Percentiles rank a stretch among this genome's conserved stretches.
These are phyloP conservation scores for Posidonia oceanica DNA, from an alignment of 116 monocot genomes.

Conservation along the genomic window DNA sequence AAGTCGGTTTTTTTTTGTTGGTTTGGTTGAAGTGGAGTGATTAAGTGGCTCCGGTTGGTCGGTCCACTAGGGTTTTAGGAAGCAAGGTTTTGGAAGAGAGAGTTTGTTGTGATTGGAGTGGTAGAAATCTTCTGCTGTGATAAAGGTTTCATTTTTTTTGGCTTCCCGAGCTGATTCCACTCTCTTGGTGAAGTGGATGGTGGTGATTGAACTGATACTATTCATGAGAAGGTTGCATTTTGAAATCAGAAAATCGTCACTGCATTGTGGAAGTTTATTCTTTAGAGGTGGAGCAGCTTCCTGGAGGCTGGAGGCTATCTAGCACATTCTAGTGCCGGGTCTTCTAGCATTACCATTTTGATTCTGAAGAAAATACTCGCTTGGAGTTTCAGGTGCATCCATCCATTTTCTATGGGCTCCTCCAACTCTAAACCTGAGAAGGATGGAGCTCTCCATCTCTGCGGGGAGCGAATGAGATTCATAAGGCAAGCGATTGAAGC, in stretches of 20 bases:
- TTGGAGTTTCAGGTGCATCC: background rate
- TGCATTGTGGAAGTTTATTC: background rate
- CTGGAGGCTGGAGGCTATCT: background rate
- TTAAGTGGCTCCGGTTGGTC: background rate
- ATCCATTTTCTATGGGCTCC: conserved; percentile 33
- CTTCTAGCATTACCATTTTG: background rate
- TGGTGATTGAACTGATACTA: too few relatives aligned
- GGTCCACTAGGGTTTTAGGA: background rate
- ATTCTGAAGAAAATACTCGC: background rate
- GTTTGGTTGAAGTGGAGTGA: background rate
- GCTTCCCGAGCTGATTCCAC: too few relatives aligned
- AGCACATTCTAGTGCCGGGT: background rate
- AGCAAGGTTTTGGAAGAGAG: background rate
- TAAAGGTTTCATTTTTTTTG: background rate
- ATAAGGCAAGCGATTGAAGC: conserved; percentile 64
- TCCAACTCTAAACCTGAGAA: conserved; percentile 49
- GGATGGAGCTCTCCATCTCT: conserved; percentile 40
- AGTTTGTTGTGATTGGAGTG: background rate
- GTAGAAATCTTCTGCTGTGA: background rate
- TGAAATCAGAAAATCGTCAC: too few relatives aligned
- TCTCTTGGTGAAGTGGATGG: too few relatives aligned
- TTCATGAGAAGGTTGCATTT: too few relatives aligned
- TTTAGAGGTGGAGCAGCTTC: background rate
- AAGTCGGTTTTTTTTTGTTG: background rate
- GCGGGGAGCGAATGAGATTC: conserved; percentile 42